Evolutionary conservation across 2,329 filamentous ascomycete species (phyloP), one percentile per base, ranked within the genome.

Genomic region (Nemania sp.): DNA sequence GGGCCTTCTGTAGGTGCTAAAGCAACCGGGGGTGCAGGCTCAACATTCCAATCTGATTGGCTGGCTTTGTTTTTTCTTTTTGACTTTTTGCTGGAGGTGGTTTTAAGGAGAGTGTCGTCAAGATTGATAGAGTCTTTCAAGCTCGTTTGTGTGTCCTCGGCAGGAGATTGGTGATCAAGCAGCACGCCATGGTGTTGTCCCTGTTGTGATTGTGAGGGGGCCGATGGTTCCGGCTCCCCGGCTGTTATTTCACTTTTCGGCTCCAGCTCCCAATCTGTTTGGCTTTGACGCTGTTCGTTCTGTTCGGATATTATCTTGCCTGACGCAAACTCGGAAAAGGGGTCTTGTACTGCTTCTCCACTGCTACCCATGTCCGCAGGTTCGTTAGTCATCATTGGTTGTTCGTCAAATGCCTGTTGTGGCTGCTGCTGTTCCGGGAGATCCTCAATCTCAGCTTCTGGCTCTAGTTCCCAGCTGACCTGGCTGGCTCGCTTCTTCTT

Each of bases 51-150:
- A n/a, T 63, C 52, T 13, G 54, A 17, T 61, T 66, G 61, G 45
- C 37, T 65, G n/a, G 55, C 57, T 47, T 62, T 64, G 58, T 74
- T 75, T 60, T 74, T 74, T 57, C 73, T 75, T 61, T 74, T 75
- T 55, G 69, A 68, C 63, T 72, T 72, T 60, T 69, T 70, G 10
- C 58, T 62, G 18, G 61, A 60, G 43, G 52, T 56, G 49, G 59
- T 51, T 56, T 68, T 62, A 57, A 63, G 59, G 60, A 56, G 54
- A 46, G 55, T 60, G 53, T 66, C 62, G 54, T 67, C 57, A 58
- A 63, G 49, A 42, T 61, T 18, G 39, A 50, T 60, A 59, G 58
- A 59, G 45, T 70, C 59, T 60, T 70, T 68, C 21, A 49, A 64
- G 59, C 63, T 66, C 64, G 64, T 59, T 60, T 64, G 3, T 56